Evolutionary conservation across 2,329 filamentous ascomycete genomes (phyloP).

Genomic region (Thelonectria blattea): DNA sequence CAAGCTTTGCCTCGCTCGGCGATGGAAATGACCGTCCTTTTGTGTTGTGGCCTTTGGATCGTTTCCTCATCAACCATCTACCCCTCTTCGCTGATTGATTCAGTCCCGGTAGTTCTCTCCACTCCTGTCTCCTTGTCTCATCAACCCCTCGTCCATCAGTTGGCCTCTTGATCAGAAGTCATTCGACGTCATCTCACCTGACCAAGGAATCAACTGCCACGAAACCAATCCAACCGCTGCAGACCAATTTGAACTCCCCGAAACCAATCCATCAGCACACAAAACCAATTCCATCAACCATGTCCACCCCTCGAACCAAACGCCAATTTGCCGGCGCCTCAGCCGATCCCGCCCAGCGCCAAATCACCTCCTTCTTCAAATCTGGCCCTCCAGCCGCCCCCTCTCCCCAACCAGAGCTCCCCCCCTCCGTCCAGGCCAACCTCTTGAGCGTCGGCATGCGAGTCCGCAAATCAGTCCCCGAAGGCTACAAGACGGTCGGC

Average conservation of each 20-base stretch:
- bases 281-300: slow-evolving; percentile 32
- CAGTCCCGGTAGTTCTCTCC: slow-evolving; percentile 23
- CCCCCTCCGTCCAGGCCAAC: slow-evolving; percentile 74
- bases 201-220: neutral
- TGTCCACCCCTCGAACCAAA: slow-evolving; percentile 64
- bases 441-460: slow-evolving; percentile 95
- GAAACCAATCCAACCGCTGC: too few relatives aligned
- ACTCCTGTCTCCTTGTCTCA: slow-evolving; percentile 13
- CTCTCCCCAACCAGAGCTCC: slow-evolving; percentile 56
- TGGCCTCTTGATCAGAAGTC: too few relatives aligned
- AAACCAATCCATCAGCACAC: too few relatives aligned
- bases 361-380: slow-evolving; percentile 70
- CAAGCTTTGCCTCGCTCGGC: slow-evolving; percentile 5
- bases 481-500: slow-evolving; percentile 83
- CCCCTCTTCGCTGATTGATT: slow-evolving; percentile 9
- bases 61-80: slow-evolving; percentile 19
- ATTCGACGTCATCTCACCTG: slow-evolving; percentile 19
- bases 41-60: neutral
- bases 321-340: slow-evolving; percentile 66
- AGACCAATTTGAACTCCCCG: too few relatives aligned
- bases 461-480: slow-evolving; percentile 87
- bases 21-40: neutral
- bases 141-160: too few relatives aligned
- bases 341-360: slow-evolving; percentile 63
- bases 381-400: slow-evolving; percentile 38